phyloP scores from a whole-genome alignment of 2,329 filamentous ascomycete genomes.

The Fusarium xylarioides region DNA sequence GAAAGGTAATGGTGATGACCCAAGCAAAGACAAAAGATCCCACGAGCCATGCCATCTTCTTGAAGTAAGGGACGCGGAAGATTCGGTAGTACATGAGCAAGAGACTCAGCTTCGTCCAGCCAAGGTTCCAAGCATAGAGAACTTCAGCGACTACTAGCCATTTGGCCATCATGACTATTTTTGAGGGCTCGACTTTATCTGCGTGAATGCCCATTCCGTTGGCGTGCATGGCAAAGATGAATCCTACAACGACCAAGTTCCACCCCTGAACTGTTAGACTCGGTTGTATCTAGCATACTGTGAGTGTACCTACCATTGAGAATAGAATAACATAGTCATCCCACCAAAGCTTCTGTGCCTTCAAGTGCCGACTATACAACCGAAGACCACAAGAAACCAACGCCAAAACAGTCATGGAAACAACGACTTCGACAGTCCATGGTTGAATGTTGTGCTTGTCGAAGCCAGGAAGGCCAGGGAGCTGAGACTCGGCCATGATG shows the following conservation, averaged over 20 bases:
- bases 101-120: conserved; percentile 60
- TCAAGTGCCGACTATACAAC: conserved; percentile 53
- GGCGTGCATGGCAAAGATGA: conserved; percentile 58
- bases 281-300: not conserved
- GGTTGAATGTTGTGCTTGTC: conserved; percentile 49
- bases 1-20: conserved; percentile 57
- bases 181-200: conserved; percentile 45
- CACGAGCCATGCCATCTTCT: conserved; percentile 52
- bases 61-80: conserved; percentile 56
- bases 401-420: conserved; percentile 54
- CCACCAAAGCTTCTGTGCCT: conserved; percentile 58
- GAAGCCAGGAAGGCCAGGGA: conserved; percentile 38
- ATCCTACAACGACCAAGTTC: conserved; percentile 55
- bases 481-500: conserved; percentile 28
- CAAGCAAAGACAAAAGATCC: conserved; percentile 56
- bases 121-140: conserved; percentile 58
- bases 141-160: conserved; percentile 58
- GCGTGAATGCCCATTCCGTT: conserved; percentile 59
- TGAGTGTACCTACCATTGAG: conserved; percentile 51
- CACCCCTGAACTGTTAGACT: conserved; percentile 45
- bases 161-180: conserved; percentile 57
- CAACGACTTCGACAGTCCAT: conserved; percentile 54
- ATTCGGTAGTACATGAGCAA: conserved; percentile 64
- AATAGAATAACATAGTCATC: conserved; percentile 60
- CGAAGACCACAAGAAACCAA: conserved; percentile 51